Percentiles rank a stretch among this genome's conserved stretches.
phyloP scores from a whole-genome alignment of 2,329 filamentous ascomycete genomes.

The Aureobasidium sp. region DNA sequence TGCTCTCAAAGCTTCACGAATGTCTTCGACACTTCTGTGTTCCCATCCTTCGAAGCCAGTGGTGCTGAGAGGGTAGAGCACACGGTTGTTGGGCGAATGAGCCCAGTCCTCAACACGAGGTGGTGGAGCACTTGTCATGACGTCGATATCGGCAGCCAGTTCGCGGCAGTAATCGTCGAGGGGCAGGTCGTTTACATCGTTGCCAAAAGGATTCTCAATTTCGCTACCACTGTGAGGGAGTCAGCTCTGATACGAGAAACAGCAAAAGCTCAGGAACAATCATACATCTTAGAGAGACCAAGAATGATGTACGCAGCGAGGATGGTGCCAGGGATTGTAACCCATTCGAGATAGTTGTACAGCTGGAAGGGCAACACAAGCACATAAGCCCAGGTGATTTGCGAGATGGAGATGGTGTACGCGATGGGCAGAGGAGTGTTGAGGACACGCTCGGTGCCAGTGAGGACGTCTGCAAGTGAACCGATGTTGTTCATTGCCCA shows the following conservation, averaged over 20 bases:
- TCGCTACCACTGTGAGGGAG: slow-evolving; percentile 58
- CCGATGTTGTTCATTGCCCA: slow-evolving; percentile 51
- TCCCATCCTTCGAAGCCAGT: slow-evolving; percentile 36
- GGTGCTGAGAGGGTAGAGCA: slow-evolving; percentile 50
- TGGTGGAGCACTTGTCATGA: slow-evolving; percentile 55
- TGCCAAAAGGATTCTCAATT: slow-evolving; percentile 79
- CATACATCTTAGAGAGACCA: slow-evolving; percentile 48
- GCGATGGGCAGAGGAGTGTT: slow-evolving; percentile 76
- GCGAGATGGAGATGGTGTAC: slow-evolving; percentile 76
- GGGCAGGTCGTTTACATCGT: slow-evolving; percentile 75
- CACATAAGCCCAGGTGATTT: slow-evolving; percentile 82
- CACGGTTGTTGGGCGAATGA: slow-evolving; percentile 42
- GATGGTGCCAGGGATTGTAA: slow-evolving; percentile 70
- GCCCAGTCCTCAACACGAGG: slow-evolving; percentile 49
- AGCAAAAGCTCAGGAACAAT: not conserved
- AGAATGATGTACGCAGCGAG: slow-evolving; percentile 72
- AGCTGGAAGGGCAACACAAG: slow-evolving; percentile 77
- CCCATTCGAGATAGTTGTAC: slow-evolving; percentile 55
- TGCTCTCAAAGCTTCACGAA: slow-evolving; percentile 38
- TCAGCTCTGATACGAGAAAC: slow-evolving; percentile 25
- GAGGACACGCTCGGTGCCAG: slow-evolving; percentile 68
- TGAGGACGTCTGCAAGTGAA: slow-evolving; percentile 64
- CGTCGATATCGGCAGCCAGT: slow-evolving; percentile 65
- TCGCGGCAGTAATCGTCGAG: slow-evolving; percentile 71
- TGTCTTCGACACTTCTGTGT: slow-evolving; percentile 33